These are phyloP conservation scores for Przewalskia tangutica DNA, from an alignment of 257 asterid genomes.

Conservation along the genomic window DNA sequence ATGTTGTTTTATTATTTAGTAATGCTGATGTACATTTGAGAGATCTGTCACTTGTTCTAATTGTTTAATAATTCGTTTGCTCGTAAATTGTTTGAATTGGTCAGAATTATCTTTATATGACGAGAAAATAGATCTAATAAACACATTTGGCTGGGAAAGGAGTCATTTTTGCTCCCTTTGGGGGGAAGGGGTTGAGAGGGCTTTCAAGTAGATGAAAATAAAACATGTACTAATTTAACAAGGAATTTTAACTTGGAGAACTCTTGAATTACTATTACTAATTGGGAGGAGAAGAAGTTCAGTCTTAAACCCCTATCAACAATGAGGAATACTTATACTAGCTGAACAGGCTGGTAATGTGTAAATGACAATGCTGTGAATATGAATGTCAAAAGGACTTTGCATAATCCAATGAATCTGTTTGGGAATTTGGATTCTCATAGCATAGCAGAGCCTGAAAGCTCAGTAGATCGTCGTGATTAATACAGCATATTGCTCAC, in stretches of 20 bases:
- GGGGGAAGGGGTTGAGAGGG: background rate
- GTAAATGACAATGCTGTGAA: background rate
- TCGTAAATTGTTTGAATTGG: background rate
- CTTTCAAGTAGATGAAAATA: background rate
- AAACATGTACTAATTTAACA: background rate
- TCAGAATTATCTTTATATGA: background rate
- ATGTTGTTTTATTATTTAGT: background rate
- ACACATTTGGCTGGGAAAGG: background rate
- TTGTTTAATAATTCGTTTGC: background rate
- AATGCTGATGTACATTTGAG: conserved; percentile 2
- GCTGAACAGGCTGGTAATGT: background rate
- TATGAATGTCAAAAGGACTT: background rate
- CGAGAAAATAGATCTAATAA: background rate
- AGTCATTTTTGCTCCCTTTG: background rate
- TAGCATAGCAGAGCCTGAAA: background rate
- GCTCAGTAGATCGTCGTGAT: background rate
- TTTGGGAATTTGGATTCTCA: background rate
- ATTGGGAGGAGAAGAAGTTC: background rate
- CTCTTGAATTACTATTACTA: background rate
- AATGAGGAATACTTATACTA: background rate
- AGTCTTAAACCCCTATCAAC: background rate
- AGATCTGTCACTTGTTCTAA: background rate
- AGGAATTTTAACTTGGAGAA: background rate
- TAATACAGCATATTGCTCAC: background rate
- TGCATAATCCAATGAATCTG: background rate